Base-by-base conservation (phyloP, 371 early-diverging fungal species). In the Saksenaea oblongispora region DNA sequence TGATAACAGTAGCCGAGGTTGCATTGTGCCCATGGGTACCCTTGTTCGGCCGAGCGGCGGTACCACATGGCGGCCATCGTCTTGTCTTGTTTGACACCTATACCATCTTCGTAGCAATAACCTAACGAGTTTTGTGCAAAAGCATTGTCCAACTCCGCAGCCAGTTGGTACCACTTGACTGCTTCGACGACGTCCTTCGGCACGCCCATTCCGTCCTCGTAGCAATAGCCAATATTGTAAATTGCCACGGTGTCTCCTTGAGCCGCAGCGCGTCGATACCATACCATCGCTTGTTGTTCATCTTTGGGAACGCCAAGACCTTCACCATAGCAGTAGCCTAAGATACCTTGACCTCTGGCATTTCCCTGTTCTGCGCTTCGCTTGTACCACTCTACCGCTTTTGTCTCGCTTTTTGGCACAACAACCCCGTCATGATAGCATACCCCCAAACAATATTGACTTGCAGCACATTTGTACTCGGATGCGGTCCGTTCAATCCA, bases 1-100 rank as follows among this genome's bases (percentile, higher is more conserved):
- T 93, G 91, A 60, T 89, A 86, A 66, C 92, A 94, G 62, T 88
- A 91, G 5, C 93, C 95, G 3, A 93, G 79, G 67, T 92, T 94
- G 72, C 88, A 92, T 65, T 89, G 78, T 5, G 84, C 87, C 67
- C 82, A 82, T 9, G 85, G 73, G 66, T 84, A 73, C 55, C 84
- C 78, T 71, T 83, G 68, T 62, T 78, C 87, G 59, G 75, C 96
- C 76, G 79, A 89, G 75, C 74, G 87, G 18, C 67, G 88, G 66
- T 93, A 91, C 80, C 90, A 88, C 67, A 83, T 51, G n/a, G 72
- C 73, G 5, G 83, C 80, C 51, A 67, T 34, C 0, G 39, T 39
- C 58, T 69, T 64, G 51, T 86, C 82, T 64, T 76, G 67, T 24
- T 28, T 31, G 5, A 93, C 83, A 2, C 90, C 93, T 26, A 89